Conservation (phyloP, 2,329 filamentous ascomycete genomes). For the Geoglossum cookeanum region DNA sequence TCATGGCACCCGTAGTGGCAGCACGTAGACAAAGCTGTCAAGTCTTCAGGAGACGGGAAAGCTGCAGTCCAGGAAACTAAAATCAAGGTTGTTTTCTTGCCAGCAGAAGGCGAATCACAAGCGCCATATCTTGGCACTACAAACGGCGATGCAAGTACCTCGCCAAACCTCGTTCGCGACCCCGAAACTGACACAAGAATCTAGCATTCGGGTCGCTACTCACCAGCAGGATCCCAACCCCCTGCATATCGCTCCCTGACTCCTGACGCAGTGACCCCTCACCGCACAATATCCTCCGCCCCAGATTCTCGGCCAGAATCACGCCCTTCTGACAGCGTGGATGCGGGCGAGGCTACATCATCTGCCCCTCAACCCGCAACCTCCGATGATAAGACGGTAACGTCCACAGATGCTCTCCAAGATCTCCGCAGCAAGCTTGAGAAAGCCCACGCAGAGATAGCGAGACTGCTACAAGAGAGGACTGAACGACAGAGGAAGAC, state of each 20-base stretch:
- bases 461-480: conserved; percentile 42
- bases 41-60: conserved; percentile 28
- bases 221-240: conserved; percentile 18
- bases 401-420: conserved; percentile 22
- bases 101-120: conserved; percentile 32
- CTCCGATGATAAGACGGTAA: neutral
- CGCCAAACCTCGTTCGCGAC: neutral
- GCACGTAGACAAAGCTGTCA: conserved; percentile 52
- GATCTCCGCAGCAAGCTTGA: conserved; percentile 55
- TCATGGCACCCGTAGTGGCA: conserved; percentile 41
- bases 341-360: conserved; percentile 22
- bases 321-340: conserved; percentile 20
- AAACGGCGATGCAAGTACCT: conserved; percentile 15
- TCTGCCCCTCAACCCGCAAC: conserved; percentile 23
- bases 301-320: conserved; percentile 21
- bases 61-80: conserved; percentile 65
- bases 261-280: conserved; percentile 29
- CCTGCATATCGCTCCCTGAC: conserved; percentile 37
- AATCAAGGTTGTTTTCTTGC: conserved; percentile 76
- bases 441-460: conserved; percentile 56
- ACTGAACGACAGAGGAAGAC: conserved; percentile 62
- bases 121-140: conserved; percentile 13
- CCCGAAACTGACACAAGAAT: neutral
- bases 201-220: neutral
- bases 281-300: conserved; percentile 17